Conservation (phyloP, 805 yeast species). For the Cyberlindnera nakhonratchasimensis region DNA sequence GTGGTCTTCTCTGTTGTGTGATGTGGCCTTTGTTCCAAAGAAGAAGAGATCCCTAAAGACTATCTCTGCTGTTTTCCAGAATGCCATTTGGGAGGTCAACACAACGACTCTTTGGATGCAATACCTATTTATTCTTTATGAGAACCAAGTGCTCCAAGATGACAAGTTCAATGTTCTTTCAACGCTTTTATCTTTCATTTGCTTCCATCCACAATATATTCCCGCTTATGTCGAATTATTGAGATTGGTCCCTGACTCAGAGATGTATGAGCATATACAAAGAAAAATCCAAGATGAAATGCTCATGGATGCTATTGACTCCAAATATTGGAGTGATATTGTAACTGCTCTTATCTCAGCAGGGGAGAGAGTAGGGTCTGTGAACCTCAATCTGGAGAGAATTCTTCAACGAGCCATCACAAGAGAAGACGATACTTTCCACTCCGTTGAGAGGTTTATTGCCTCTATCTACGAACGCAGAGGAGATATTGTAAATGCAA, state of each 20-base stretch:
- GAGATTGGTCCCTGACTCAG: slow-evolving; percentile 4
- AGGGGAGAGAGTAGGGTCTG: background rate
- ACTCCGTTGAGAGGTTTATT: slow-evolving; percentile 42
- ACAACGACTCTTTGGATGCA: slow-evolving; percentile 14
- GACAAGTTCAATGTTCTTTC: background rate
- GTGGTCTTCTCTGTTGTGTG: slow-evolving; percentile 10
- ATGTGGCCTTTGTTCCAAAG: slow-evolving; percentile 8
- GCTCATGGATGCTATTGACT: slow-evolving; percentile 8
- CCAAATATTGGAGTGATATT: slow-evolving; percentile 35
- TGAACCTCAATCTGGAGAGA: background rate
- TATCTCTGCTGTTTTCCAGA: slow-evolving; percentile 15
- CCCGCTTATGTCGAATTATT: slow-evolving; percentile 17
- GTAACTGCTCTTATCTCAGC: slow-evolving; percentile 29
- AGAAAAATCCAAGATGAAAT: slow-evolving; percentile 1
- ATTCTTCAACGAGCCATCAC: slow-evolving; percentile 8
- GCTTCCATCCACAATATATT: slow-evolving; percentile 11
- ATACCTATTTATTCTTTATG: slow-evolving; percentile 12
- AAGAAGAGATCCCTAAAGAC: slow-evolving; percentile 7
- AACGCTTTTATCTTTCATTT: slow-evolving; percentile 4
- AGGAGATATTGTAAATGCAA: slow-evolving; percentile 31
- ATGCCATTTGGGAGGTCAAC: slow-evolving; percentile 9
- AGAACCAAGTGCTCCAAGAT: slow-evolving; percentile 2
- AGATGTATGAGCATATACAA: background rate
- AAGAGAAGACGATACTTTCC: slow-evolving; percentile 32
- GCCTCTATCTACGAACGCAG: slow-evolving; percentile 33